Evolutionary conservation across 805 yeast species (phyloP).

Genomic region (Kurtzmaniella fragi): DNA sequence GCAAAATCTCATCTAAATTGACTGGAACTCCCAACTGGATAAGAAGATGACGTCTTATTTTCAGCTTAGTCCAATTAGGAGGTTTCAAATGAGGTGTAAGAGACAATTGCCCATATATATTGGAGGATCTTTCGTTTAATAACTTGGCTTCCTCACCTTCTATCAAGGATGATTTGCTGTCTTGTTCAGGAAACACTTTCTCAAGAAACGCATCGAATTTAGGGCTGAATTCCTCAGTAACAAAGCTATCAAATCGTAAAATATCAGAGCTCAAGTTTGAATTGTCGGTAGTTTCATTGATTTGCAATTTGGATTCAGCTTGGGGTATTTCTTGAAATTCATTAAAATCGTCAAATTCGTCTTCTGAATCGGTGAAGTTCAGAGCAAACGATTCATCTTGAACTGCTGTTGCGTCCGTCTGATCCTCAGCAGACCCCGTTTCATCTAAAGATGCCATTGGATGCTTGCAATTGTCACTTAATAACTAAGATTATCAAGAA

Average conservation of each 20-base stretch:
- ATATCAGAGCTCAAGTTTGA: not conserved
- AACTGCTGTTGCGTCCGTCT: not conserved
- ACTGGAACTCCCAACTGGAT: constrained; percentile 69
- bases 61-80: constrained; percentile 65
- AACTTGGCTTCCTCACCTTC: constrained; percentile 5
- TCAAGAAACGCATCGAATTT: not conserved
- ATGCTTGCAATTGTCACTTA: too few relatives aligned
- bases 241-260: not conserved
- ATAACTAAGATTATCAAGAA: too few relatives aligned
- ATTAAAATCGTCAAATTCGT: constrained; percentile 9
- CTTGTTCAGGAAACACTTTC: not conserved
- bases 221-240: not conserved
- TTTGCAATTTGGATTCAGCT: not conserved
- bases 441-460: not conserved
- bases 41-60: constrained; percentile 58
- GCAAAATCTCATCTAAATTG: constrained; percentile 51
- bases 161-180: not conserved
- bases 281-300: not conserved
- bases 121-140: constrained; percentile 29
- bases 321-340: constrained; percentile 6
- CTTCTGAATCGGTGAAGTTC: constrained; percentile 7
- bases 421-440: not conserved
- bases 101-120: constrained; percentile 44
- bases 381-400: not conserved
- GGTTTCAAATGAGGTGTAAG: constrained; percentile 47